Evolutionary conservation across 306 rosid species (phyloP), one percentile per base, ranked within the genome.

Genomic region (Oxytropis ochrocephala): DNA sequence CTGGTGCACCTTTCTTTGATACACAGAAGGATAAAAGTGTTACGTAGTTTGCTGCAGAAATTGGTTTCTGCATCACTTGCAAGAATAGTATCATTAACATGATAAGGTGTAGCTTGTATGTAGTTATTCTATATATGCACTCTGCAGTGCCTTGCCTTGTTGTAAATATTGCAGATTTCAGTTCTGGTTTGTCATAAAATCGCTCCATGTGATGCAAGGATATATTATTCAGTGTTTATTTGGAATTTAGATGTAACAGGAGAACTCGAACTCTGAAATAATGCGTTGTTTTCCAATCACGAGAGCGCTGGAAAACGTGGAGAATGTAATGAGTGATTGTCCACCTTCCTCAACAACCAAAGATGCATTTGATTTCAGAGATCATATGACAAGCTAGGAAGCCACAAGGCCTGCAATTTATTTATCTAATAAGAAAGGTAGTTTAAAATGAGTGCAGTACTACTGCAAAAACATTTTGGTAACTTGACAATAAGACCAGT

Each of bases 141-240:
- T 11, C 38, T 43, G 48, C 55, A 62, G 55, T 62, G 44, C 70
- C 41, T 11, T 62, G 44, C 70, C 41, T 11, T 72, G 50, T 56
- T 21, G 55, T 29, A 38, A 62, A 63, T 57, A 42, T 67, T 43
- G 61, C 30, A 75, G 69, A 57, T 57, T 75, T 49, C 35, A 76
- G 53, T 49, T 19, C 21, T 39, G 42, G 19, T 66, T 44, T 58
- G 16, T 24, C 16, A 21, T 24, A 5, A 38, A 58, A 67, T 38
- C 50, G 36, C 29, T 58, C 29, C 44, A 61, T 55, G 67, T 19
- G 33, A 52, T 42, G 44, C 48, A 42, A 56, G 27, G 59, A 43
- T 46, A 38, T 29, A 19, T 24, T 55, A 30, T 27, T 51, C 33
- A 2, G 14, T 51, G 58, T 59, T 49, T 58, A 46, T 36, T 21